Percentiles rank a stretch among this genome's conserved stretches.
These are phyloP conservation scores for Tetraselmis chui DNA, from an alignment of 139 green algal species.

Conservation along the genomic window DNA sequence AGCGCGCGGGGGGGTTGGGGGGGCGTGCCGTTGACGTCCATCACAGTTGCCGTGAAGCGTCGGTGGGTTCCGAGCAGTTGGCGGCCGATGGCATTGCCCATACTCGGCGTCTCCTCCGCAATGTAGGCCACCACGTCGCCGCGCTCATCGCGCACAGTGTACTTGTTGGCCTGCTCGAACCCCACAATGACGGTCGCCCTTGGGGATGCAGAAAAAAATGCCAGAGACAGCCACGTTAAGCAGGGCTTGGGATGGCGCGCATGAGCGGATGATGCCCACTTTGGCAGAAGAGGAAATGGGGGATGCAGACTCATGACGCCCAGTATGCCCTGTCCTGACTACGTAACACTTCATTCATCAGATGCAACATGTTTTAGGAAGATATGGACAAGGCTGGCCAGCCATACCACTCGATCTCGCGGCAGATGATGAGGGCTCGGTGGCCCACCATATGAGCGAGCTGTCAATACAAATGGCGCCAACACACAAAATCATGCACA, in stretches of 20 bases:
- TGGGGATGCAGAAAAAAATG: no score
- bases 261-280: no score
- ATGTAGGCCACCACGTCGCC: slow-evolving; percentile 52
- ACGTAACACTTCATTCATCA: no score
- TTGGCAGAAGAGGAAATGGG: neutral
- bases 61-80: slow-evolving; percentile 68
- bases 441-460: slow-evolving; percentile 39
- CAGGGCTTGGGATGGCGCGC: no score
- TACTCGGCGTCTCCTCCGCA: slow-evolving; percentile 55
- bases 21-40: slow-evolving; percentile 21
- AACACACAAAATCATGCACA: no score
- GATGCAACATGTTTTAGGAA: no score
- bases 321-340: no score
- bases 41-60: slow-evolving; percentile 68
- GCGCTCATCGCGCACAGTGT: slow-evolving; percentile 64
- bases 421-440: slow-evolving; percentile 58
- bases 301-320: neutral
- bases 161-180: slow-evolving; percentile 78
- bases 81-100: slow-evolving; percentile 63
- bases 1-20: no score
- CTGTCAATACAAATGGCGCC: no score
- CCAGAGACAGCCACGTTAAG: no score
- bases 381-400: no score
- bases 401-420: slow-evolving; percentile 62
- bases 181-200: slow-evolving; percentile 81